These are phyloP conservation scores for Aspergillus cejpii DNA, from an alignment of 2,329 filamentous ascomycete species.

Conservation along the genomic window DNA sequence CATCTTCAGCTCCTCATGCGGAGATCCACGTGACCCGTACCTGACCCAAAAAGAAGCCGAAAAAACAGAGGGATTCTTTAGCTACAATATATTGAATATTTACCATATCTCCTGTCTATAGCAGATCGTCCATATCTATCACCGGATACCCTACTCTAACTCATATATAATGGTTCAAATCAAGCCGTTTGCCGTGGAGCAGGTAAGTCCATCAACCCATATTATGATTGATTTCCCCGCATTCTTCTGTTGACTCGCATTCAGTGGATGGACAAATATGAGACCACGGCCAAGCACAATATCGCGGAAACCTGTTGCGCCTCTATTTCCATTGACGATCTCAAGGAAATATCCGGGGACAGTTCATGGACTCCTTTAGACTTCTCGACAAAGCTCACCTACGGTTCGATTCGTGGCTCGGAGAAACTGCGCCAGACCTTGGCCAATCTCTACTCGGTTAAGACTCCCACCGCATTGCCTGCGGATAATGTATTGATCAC, in stretches of 20 bases:
- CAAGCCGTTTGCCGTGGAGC: conserved; percentile 54
- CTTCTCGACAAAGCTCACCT: conserved; percentile 22
- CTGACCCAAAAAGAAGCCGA: not conserved
- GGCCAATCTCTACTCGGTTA: conserved; percentile 43
- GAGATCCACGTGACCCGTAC: not conserved
- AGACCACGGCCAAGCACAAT: conserved; percentile 54
- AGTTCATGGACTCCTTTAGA: conserved; percentile 23
- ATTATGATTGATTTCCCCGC: conserved; percentile 32
- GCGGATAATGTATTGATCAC: conserved; percentile 68
- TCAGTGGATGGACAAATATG: conserved; percentile 55
- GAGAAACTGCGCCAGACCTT: conserved; percentile 23
- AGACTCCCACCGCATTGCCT: conserved; percentile 43
- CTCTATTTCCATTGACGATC: conserved; percentile 64
- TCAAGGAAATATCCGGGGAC: conserved; percentile 51
- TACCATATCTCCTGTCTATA: not conserved
- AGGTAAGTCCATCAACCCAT: conserved; percentile 42
- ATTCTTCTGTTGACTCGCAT: not conserved
- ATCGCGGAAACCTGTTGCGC: conserved; percentile 73
- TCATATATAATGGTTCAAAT: conserved; percentile 36
- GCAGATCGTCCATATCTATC: no score
- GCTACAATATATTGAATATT: no score
- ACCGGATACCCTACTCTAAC: no score
- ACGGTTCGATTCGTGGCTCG: conserved; percentile 25
- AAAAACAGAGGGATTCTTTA: conserved; percentile 2
- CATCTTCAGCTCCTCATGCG: not conserved